phyloP scores from a whole-genome alignment of 108 stramenopile genomes.

The Parietichytrium sp. region DNA sequence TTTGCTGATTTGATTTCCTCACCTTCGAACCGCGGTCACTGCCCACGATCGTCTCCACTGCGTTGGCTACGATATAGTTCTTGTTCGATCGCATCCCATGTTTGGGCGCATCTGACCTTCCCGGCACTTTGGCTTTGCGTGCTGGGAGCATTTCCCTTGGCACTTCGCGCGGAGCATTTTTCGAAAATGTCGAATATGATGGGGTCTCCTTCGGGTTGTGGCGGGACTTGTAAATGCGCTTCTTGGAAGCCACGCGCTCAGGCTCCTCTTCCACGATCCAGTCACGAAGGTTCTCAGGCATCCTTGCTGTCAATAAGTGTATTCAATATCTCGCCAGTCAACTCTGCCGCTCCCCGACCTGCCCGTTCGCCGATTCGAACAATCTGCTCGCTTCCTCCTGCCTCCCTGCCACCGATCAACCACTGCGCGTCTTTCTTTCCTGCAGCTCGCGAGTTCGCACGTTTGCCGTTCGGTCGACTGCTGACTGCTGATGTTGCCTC shows the following conservation, averaged over 20 bases:
- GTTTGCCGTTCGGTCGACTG: no score
- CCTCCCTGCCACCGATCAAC: no score
- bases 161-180: neutral
- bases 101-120: neutral
- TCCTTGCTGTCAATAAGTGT: no score
- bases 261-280: neutral
- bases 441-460: no score
- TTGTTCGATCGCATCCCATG: neutral
- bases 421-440: no score
- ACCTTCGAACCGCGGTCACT: conserved; percentile 19
- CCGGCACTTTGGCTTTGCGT: neutral
- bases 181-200: conserved; percentile 30
- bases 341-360: no score
- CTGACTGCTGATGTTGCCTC: no score
- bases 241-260: neutral
- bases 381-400: no score
- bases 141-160: neutral
- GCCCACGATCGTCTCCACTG: conserved; percentile 6
- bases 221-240: neutral
- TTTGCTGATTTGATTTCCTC: conserved; percentile 1
- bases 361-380: no score
- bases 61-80: conserved; percentile 22
- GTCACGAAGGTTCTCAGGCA: no score
- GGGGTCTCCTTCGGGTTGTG: neutral
- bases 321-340: no score